Conservation (phyloP, 1,284 basidiomycete genomes). For the Tylopilus sp. region DNA sequence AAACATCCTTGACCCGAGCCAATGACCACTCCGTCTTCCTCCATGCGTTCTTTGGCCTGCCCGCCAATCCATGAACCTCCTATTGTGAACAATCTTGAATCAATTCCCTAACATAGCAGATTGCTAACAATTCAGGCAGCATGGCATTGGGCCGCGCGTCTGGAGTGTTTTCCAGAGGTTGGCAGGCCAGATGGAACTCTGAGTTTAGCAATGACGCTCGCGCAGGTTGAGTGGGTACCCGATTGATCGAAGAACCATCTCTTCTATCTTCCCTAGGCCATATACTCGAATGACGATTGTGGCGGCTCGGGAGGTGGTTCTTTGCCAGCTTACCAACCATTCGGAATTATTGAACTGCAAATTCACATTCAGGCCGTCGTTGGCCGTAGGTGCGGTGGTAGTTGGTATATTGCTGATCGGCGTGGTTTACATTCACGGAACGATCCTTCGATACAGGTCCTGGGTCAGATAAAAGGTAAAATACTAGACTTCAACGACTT, state of each 20-base stretch:
- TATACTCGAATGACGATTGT: not conserved
- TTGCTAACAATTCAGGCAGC: not conserved
- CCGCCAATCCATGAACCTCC: conserved; percentile 11
- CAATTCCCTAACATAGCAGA: not conserved
- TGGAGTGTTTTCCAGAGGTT: conserved; percentile 19
- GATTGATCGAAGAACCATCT: not conserved
- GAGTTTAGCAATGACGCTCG: not conserved
- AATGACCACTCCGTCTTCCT: not conserved
- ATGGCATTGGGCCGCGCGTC: not conserved
- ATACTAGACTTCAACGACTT: not conserved
- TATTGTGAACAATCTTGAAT: not conserved
- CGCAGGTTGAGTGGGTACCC: not conserved
- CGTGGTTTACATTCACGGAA: no score
- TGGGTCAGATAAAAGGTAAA: conserved; percentile 21
- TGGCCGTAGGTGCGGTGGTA: not conserved
- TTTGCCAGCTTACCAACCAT: conserved; percentile 2
- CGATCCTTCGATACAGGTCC: no score
- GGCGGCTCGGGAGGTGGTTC: not conserved
- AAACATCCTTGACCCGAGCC: conserved; percentile 26
- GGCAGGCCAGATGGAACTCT: conserved; percentile 8
- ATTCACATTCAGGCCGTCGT: not conserved
- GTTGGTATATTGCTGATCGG: not conserved
- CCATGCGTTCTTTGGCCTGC: not conserved
- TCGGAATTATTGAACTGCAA: no score
- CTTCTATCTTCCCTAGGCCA: not conserved